Base-by-base conservation (phyloP, 2,329 filamentous ascomycete species). In the Aplosporella prunicola region DNA sequence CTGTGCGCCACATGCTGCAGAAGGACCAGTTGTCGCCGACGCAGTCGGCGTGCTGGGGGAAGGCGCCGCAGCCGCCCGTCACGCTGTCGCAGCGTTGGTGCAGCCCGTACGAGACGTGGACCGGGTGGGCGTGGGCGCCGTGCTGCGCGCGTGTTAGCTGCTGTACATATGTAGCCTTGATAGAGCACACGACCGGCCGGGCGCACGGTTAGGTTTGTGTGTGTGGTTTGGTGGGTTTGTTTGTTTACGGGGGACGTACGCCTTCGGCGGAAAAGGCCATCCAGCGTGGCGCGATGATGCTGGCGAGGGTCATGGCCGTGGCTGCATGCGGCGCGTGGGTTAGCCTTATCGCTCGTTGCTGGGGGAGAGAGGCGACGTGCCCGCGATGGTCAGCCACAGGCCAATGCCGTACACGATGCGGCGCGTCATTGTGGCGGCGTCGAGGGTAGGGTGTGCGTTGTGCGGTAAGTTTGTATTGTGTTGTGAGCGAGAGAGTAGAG, bases 1-100 rank as follows among this genome's bases (percentile, higher is more conserved):
- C 78, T 17, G 78, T 85, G 42, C 83, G 75, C 89, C 89, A 98
- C 72, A 93, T 82, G 50, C 78, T 82, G 68, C 91, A 96, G 63
- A 96, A 95, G 52, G 78, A 76, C 35, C 76, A 71, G 48, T 80
- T 74, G 35, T 76, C 72, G 48, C 69, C 72, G 39, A 67, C 64
- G 60, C 84, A 89, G 55, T 85, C 78, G 40, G 74, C 67, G 37
- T 72, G 64, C 45, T 71, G 68, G 3, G 85, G 85, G 58, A 87
- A 91, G 20, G 67, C 62, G 16, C 68, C 67, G 58, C 82, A 88
- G 44, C 57, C 57, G 33, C 75, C 68, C 29, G 73, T 73, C 41
- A 83, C 66, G 41, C 75, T 81, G 37, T 80, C 82, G 63, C 89
- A 98, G 56, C 77, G 78, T 49, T 72, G 74, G 62, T 94, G 83